A percentile compares a stretch with the other conserved stretches of the same genome.
These are phyloP conservation scores for Colletotrichum sp. DNA, from an alignment of 2,329 filamentous ascomycete genomes.

Conservation along the genomic window DNA sequence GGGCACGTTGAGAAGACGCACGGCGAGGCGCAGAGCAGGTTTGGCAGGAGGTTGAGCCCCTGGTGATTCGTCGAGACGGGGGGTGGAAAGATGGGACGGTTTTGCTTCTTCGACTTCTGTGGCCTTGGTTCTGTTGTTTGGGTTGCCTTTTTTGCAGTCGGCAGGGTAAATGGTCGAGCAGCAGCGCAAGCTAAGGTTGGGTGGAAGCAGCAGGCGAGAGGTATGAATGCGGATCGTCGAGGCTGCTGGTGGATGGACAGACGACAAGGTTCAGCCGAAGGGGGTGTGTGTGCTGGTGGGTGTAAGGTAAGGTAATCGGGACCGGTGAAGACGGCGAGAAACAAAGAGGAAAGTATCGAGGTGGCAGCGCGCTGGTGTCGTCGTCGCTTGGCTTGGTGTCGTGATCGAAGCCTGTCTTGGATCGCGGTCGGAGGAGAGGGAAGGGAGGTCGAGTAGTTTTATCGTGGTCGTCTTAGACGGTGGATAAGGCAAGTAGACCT, in stretches of 20 bases:
- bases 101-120: neutral
- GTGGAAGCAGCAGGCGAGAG: neutral
- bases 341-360: neutral
- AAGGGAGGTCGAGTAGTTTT: neutral
- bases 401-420: neutral
- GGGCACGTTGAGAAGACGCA: neutral
- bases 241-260: neutral
- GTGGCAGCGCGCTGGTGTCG: neutral
- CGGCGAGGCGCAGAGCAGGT: neutral
- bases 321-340: neutral
- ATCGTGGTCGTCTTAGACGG: neutral
- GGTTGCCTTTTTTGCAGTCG: neutral
- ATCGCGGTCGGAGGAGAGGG: neutral
- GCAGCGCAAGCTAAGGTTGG: neutral
- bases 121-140: neutral
- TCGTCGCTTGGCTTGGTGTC: neutral
- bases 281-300: neutral
- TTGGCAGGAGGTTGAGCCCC: slow-evolving; percentile 15
- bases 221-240: neutral
- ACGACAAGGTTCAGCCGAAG: slow-evolving; percentile 3
- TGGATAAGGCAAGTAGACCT: too few relatives aligned
- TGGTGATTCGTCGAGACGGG: neutral
- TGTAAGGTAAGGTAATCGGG: neutral
- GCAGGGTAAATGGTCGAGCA: neutral
- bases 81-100: neutral